Percentiles rank a stretch among this genome's conserved stretches.
Evolutionary conservation across 768 basidiomycete genomes (phyloP).

Genomic region (Imleria badia): DNA sequence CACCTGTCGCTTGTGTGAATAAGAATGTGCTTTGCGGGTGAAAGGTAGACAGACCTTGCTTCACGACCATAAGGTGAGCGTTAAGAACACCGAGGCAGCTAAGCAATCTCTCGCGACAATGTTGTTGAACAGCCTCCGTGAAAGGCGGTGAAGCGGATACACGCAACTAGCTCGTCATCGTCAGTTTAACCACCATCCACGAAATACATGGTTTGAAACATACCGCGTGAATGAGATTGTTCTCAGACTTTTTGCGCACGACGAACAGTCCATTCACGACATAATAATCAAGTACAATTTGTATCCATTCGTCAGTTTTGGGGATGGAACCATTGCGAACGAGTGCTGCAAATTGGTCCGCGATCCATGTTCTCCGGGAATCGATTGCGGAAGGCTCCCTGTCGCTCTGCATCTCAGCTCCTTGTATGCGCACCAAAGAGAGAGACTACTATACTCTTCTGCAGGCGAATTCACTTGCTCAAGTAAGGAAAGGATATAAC

Average conservation of each 20-base stretch:
- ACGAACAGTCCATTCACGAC: slow-evolving; percentile 78
- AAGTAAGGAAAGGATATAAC: slow-evolving; percentile 73
- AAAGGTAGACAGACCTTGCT: slow-evolving; percentile 43
- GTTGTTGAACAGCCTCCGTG: slow-evolving; percentile 67
- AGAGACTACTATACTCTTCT: slow-evolving; percentile 39
- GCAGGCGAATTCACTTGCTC: slow-evolving; percentile 53
- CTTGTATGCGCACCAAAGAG: background rate
- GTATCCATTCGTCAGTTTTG: slow-evolving; percentile 78
- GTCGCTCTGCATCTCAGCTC: slow-evolving; percentile 14
- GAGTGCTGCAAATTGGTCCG: slow-evolving; percentile 80
- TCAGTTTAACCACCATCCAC: background rate
- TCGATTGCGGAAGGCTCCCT: slow-evolving; percentile 51
- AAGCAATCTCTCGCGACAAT: slow-evolving; percentile 70
- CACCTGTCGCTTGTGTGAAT: slow-evolving; percentile 27
- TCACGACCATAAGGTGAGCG: slow-evolving; percentile 49
- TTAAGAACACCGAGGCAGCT: slow-evolving; percentile 74
- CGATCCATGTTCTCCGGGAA: slow-evolving; percentile 72
- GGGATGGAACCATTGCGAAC: slow-evolving; percentile 78
- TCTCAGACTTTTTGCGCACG: slow-evolving; percentile 69
- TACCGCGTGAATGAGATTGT: slow-evolving; percentile 59
- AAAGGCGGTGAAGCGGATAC: slow-evolving; percentile 62
- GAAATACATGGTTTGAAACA: slow-evolving; percentile 26
- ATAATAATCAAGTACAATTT: slow-evolving; percentile 76
- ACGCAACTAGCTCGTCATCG: slow-evolving; percentile 43
- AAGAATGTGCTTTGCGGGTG: background rate